Evolutionary conservation across 2,329 filamentous ascomycete genomes (phyloP).

Genomic region (Mycosphaerella sp.): DNA sequence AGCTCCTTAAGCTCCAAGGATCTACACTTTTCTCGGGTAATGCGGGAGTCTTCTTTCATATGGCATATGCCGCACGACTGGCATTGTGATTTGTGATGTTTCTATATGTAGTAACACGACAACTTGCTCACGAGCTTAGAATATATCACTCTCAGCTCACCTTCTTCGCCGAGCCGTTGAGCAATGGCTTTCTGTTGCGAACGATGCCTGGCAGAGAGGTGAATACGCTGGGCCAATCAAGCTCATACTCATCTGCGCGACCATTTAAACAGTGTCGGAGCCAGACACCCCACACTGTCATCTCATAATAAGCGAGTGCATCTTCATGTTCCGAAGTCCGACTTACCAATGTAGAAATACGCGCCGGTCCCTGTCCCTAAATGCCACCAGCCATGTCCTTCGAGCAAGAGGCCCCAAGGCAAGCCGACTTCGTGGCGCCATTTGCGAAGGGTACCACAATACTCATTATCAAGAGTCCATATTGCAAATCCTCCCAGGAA

Average conservation of each 20-base stretch:
- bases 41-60: background rate
- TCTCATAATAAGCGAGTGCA: background rate
- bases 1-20: background rate
- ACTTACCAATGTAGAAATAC: slow-evolving; percentile 66
- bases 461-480: slow-evolving; percentile 75
- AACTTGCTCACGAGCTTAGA: background rate
- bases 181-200: slow-evolving; percentile 12
- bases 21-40: background rate
- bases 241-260: slow-evolving; percentile 62
- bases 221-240: slow-evolving; percentile 62
- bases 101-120: background rate
- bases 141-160: slow-evolving; percentile 2
- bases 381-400: slow-evolving; percentile 73
- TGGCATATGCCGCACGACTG: too few species aligned
- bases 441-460: slow-evolving; percentile 58
- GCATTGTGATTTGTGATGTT: background rate
- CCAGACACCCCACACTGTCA: slow-evolving; percentile 65
- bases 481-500: slow-evolving; percentile 71
- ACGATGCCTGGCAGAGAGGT: slow-evolving; percentile 51
- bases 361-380: slow-evolving; percentile 75
- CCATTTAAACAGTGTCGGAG: slow-evolving; percentile 69
- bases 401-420: slow-evolving; percentile 72
- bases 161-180: slow-evolving; percentile 19
- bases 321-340: background rate
- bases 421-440: slow-evolving; percentile 65